Conservation (phyloP, 2,329 filamentous ascomycete species). For the Gnomoniopsis smithogilvyi region DNA sequence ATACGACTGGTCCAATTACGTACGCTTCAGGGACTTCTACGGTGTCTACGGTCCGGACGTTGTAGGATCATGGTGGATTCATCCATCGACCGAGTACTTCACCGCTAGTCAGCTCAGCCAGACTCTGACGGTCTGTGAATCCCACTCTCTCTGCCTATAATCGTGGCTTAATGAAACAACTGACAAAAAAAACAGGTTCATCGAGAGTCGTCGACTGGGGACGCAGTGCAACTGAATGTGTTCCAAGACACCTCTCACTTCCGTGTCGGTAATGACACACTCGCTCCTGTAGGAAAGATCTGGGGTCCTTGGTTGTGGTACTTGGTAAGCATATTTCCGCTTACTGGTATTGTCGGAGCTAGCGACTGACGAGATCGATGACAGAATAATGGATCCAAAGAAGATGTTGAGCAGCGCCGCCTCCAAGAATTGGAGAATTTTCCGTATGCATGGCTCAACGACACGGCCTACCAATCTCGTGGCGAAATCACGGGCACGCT, state of each 20-base stretch:
- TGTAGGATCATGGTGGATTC: conserved; percentile 50
- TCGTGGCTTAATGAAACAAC: accelerated
- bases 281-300: conserved; percentile 36
- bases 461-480: conserved; percentile 44
- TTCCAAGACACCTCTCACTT: conserved; percentile 48
- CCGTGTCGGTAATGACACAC: conserved; percentile 32
- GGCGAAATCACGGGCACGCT: conserved; percentile 42
- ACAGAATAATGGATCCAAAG: conserved; percentile 42
- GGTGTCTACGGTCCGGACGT: conserved; percentile 44
- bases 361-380: background rate
- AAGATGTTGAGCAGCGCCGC: conserved; percentile 37
- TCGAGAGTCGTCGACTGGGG: conserved; percentile 46
- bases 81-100: conserved; percentile 48
- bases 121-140: conserved; percentile 36
- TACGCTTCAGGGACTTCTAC: conserved; percentile 40
- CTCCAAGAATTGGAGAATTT: conserved; percentile 39
- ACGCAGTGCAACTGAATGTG: conserved; percentile 52
- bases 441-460: conserved; percentile 47
- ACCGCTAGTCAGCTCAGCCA: conserved; percentile 52
- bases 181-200: conserved; percentile 33
- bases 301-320: conserved; percentile 44
- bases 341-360: background rate
- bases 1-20: conserved; percentile 37
- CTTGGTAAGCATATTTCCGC: conserved; percentile 22
- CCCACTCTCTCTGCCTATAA: background rate